phyloP scores from a whole-genome alignment of 805 yeast genomes.

The Maudiozyma serrabonitensis region DNA sequence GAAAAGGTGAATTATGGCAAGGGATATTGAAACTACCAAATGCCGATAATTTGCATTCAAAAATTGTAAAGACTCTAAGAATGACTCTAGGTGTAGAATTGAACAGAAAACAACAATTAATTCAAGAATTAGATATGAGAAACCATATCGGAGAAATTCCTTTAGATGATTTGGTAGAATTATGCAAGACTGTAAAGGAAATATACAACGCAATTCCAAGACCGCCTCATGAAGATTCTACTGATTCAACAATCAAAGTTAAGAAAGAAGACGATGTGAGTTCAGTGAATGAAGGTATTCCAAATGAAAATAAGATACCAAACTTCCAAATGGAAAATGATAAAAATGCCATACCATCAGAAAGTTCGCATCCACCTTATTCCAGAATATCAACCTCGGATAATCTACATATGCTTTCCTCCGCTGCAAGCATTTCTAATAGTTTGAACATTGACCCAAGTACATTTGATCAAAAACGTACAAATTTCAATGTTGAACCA shows the following conservation, averaged over 20 bases:
- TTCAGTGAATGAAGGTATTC: not conserved
- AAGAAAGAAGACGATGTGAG: not conserved
- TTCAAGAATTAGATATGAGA: constrained; percentile 13
- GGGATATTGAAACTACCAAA: constrained; percentile 14
- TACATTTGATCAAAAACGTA: not conserved
- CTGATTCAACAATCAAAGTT: not conserved
- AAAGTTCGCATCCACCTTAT: not conserved
- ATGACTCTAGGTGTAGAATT: constrained; percentile 21
- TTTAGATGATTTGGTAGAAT: constrained; percentile 5
- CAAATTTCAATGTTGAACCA: not conserved
- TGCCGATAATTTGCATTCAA: constrained; percentile 12
- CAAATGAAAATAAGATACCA: not conserved
- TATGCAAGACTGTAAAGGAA: constrained; percentile 6
- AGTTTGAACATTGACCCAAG: constrained; percentile 7
- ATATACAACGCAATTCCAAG: constrained; percentile 2
- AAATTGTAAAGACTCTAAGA: constrained; percentile 17
- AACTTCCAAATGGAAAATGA: not conserved
- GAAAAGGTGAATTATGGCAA: constrained; percentile 22
- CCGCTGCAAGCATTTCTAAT: constrained; percentile 12
- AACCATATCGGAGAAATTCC: constrained; percentile 12
- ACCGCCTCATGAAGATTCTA: not conserved
- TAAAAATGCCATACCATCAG: not conserved
- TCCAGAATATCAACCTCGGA: constrained; percentile 4
- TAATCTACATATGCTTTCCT: constrained; percentile 12
- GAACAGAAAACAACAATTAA: constrained; percentile 10